These are phyloP conservation scores for Hymenoscyphus fructigenus DNA, from an alignment of 2,329 filamentous ascomycete species.

Conservation along the genomic window DNA sequence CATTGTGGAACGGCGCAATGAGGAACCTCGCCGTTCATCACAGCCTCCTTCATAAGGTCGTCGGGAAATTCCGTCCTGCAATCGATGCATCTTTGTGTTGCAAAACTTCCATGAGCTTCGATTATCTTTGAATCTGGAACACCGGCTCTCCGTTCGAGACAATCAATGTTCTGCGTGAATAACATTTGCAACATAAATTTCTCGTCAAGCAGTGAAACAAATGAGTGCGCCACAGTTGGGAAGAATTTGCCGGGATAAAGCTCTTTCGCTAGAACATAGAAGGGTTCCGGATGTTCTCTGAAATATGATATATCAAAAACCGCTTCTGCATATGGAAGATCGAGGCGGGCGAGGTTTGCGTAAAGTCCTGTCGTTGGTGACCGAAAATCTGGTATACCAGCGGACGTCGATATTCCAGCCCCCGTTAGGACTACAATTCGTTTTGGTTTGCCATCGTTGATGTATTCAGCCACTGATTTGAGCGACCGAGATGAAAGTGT, in stretches of 20 bases:
- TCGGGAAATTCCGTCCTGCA: conserved; percentile 73
- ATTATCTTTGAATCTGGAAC: conserved; percentile 79
- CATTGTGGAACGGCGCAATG: conserved; percentile 63
- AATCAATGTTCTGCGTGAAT: conserved; percentile 98
- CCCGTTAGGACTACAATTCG: conserved; percentile 87
- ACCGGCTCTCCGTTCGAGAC: conserved; percentile 83
- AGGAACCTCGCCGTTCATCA: conserved; percentile 68
- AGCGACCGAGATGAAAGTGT: conserved; percentile 70
- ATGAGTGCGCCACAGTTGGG: conserved; percentile 87
- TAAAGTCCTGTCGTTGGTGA: conserved; percentile 93
- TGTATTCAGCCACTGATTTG: conserved; percentile 74
- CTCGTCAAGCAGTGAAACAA: conserved; percentile 76
- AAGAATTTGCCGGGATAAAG: conserved; percentile 87
- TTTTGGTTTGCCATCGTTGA: conserved; percentile 65
- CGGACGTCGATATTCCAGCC: conserved; percentile 79
- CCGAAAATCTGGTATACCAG: conserved; percentile 86
- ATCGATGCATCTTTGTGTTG: conserved; percentile 85
- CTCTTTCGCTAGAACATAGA: conserved; percentile 89
- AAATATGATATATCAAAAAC: conserved; percentile 96
- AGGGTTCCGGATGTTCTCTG: conserved; percentile 76
- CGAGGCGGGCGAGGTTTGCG: conserved; percentile 81
- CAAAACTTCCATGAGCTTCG: conserved; percentile 95
- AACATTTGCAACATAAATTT: conserved; percentile 80
- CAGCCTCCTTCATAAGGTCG: conserved; percentile 68
- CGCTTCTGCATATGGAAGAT: conserved; percentile 85